Percentiles rank a stretch among this genome's conserved stretches.
phyloP scores from a whole-genome alignment of 257 asterid species.

The Solanum arcanum region DNA sequence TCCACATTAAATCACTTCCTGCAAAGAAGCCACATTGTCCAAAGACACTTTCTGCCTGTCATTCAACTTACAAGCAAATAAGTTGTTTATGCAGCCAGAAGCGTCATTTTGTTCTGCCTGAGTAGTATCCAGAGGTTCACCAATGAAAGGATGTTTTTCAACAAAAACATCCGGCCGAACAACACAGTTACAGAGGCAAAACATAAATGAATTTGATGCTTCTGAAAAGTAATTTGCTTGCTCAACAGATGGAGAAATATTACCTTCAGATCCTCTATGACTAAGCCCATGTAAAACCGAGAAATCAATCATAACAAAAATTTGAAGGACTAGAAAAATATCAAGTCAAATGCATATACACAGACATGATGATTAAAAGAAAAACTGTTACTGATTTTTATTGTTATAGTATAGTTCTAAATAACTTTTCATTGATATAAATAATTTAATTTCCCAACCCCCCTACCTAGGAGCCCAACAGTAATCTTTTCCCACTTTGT shows the following conservation, averaged over 20 bases:
- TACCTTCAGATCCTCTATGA: conserved; percentile 14
- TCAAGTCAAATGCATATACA: not conserved
- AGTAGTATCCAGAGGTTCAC: conserved; percentile 4
- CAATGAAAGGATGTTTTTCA: conserved; percentile 12
- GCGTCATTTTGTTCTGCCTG: conserved; percentile 8
- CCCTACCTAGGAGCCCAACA: not conserved
- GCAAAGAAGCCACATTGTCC: conserved; percentile 18
- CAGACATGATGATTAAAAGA: not conserved
- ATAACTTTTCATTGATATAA: not conserved
- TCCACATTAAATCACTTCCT: conserved; percentile 2
- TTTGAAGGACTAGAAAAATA: not conserved
- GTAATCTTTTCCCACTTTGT: not conserved
- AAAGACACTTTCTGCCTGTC: conserved; percentile 1
- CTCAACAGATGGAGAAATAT: conserved; percentile 9
- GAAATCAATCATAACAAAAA: not conserved
- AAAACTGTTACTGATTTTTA: not conserved
- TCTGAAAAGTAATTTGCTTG: conserved; percentile 20
- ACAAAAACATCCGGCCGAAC: conserved; percentile 5
- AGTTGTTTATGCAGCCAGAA: conserved; percentile 15
- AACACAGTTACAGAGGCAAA: conserved; percentile 14
- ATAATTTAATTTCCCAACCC: not conserved
- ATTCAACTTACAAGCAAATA: conserved; percentile 13
- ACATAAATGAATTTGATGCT: conserved; percentile 11
- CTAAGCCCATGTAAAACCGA: conserved; percentile 1
- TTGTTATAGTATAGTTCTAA: not conserved